These are phyloP conservation scores for Tricladium varicosporioides DNA, from an alignment of 2,329 filamentous ascomycete species.

Conservation along the genomic window DNA sequence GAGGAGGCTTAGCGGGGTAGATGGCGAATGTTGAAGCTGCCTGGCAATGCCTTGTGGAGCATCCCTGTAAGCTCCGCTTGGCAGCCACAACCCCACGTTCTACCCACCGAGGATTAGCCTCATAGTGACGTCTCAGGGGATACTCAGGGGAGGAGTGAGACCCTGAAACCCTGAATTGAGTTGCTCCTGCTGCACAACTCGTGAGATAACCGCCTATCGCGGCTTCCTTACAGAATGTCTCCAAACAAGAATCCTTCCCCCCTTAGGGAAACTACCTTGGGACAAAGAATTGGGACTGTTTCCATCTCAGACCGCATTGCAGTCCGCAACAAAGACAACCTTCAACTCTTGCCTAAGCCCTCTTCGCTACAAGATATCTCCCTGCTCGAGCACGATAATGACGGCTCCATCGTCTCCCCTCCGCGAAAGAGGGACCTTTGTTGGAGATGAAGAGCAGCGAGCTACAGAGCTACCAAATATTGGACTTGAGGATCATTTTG, in stretches of 20 bases:
- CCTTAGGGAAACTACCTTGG: background rate
- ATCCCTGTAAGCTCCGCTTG: no score
- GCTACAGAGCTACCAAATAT: conserved; percentile 52
- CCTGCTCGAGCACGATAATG: background rate
- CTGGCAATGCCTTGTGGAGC: conserved; percentile 5
- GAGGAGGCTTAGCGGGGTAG: conserved; percentile 11
- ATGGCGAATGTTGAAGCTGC: conserved; percentile 18
- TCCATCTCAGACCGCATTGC: no score
- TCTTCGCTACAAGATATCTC: no score
- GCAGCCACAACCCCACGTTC: no score
- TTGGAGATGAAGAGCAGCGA: conserved; percentile 4
- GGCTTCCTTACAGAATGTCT: background rate
- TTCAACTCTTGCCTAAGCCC: no score
- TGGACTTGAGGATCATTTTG: conserved; percentile 55
- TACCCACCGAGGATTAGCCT: background rate
- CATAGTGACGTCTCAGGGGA: conserved; percentile 5
- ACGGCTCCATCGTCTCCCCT: background rate
- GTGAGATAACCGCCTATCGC: conserved; percentile 1
- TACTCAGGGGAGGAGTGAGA: background rate
- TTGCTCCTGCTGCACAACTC: background rate
- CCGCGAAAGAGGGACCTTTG: background rate
- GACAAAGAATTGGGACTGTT: no score
- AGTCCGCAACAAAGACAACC: no score
- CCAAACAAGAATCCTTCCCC: background rate
- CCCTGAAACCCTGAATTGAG: background rate